Evolutionary conservation across 768 basidiomycete species (phyloP).

Genomic region (Xerocomellus intermedius): DNA sequence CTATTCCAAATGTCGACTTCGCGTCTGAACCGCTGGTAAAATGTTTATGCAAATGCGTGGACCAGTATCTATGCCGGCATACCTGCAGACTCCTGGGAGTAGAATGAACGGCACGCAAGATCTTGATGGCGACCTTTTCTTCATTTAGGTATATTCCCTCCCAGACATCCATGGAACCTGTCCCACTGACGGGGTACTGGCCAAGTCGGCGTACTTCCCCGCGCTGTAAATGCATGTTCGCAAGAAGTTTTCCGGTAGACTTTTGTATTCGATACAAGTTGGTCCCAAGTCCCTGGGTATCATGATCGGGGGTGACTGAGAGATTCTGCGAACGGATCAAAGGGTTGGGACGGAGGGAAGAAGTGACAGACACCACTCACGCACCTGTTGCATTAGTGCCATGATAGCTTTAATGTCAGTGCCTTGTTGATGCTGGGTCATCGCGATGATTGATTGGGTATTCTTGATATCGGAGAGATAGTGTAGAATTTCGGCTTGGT

Average conservation of each 20-base stretch:
- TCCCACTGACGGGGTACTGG: constrained; percentile 49
- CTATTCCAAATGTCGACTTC: constrained; percentile 56
- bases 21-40: constrained; percentile 45
- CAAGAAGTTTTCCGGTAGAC: constrained; percentile 45
- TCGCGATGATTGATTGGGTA: constrained; percentile 36
- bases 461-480: constrained; percentile 46
- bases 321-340: constrained; percentile 24
- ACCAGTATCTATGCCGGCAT: constrained; percentile 4
- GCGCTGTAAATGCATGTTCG: constrained; percentile 47
- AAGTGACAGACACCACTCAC: background rate
- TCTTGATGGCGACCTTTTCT: constrained; percentile 58
- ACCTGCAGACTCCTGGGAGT: constrained; percentile 46
- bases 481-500: constrained; percentile 43
- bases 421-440: constrained; percentile 33
- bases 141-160: constrained; percentile 53
- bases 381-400: constrained; percentile 50
- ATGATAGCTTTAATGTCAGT: constrained; percentile 43
- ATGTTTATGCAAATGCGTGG: constrained; percentile 1
- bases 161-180: constrained; percentile 53
- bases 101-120: constrained; percentile 50
- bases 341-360: constrained; percentile 1
- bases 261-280: constrained; percentile 53
- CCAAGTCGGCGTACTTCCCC: constrained; percentile 54
- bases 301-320: constrained; percentile 8
- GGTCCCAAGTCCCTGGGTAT: constrained; percentile 44